phyloP scores from a whole-genome alignment of 2,329 filamentous ascomycete genomes.

The Verticillium isaacii region DNA sequence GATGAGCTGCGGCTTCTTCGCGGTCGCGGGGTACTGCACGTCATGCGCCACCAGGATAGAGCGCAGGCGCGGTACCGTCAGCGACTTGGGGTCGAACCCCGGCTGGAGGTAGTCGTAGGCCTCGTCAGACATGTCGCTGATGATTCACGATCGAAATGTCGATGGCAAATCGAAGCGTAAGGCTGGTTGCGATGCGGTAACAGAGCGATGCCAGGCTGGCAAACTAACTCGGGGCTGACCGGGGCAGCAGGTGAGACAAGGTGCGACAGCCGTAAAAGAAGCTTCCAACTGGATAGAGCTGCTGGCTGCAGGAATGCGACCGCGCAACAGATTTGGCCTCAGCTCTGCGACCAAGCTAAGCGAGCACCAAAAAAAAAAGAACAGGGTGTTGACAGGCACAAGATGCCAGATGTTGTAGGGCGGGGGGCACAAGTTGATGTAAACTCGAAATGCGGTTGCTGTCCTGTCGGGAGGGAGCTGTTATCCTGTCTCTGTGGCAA shows the following conservation, averaged over 20 bases:
- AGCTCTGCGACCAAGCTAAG: not conserved
- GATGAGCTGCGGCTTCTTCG: conserved; percentile 87
- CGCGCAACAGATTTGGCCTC: not conserved
- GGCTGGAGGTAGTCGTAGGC: conserved; percentile 75
- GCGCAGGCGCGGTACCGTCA: conserved; percentile 84
- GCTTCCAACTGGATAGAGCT: not conserved
- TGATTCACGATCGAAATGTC: not conserved
- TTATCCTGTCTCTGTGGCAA: conserved; percentile 4
- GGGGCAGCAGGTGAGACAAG: conserved; percentile 3
- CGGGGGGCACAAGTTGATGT: not conserved
- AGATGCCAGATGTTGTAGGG: not conserved
- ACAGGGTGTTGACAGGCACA: not conserved
- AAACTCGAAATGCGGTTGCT: not conserved
- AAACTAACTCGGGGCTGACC: not conserved
- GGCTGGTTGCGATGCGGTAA: not conserved
- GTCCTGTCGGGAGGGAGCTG: not conserved
- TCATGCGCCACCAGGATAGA: conserved; percentile 89
- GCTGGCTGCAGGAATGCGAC: not conserved
- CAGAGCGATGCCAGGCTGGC: not conserved
- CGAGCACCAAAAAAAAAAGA: not conserved
- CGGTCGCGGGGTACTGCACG: conserved; percentile 77
- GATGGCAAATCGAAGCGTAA: not conserved
- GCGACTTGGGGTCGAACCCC: conserved; percentile 75
- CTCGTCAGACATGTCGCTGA: conserved; percentile 57
- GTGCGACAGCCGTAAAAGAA: conserved; percentile 1